Percentiles rank a stretch among this genome's conserved stretches.
These are phyloP conservation scores for Diaporthe australafricana DNA, from an alignment of 2,329 filamentous ascomycete genomes.

Conservation along the genomic window DNA sequence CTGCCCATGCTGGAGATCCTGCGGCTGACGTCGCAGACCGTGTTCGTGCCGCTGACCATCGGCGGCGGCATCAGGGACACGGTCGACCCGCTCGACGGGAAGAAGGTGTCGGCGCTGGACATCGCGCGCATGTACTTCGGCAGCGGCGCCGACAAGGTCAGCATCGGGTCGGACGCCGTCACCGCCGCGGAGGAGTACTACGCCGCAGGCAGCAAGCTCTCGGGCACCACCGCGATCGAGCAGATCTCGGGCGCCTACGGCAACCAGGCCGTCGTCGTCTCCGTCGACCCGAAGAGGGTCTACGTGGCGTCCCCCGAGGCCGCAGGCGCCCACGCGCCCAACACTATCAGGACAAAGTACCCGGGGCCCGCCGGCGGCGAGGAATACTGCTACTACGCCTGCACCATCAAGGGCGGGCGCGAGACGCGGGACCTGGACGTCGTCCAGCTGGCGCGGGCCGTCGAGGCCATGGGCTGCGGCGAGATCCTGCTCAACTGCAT, in stretches of 20 bases:
- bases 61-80: constrained; percentile 96
- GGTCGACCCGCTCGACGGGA: constrained; percentile 83
- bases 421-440: constrained; percentile 96
- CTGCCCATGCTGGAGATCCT: constrained; percentile 96
- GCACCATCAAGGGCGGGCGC: constrained; percentile 94
- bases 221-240: constrained; percentile 91
- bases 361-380: constrained; percentile 84
- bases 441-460: constrained; percentile 85
- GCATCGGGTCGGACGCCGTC: constrained; percentile 95
- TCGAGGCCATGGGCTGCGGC: constrained; percentile 94
- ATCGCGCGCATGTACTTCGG: constrained; percentile 98
- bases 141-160: constrained; percentile 96
- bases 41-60: constrained; percentile 96
- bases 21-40: constrained; percentile 84
- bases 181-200: constrained; percentile 93
- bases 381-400: constrained; percentile 93
- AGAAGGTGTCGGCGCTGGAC: constrained; percentile 86
- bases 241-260: constrained; percentile 94
- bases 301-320: constrained; percentile 74
- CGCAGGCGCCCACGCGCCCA: constrained; percentile 77
- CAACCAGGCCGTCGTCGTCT: constrained; percentile 96
- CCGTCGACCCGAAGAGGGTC: constrained; percentile 91
- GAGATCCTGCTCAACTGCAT: constrained; percentile 98
- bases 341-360: constrained; percentile 75
- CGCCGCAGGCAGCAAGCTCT: constrained; percentile 73